Conservation (phyloP, 176 grass and related monocot species). For the Oryza longistaminata region DNA sequence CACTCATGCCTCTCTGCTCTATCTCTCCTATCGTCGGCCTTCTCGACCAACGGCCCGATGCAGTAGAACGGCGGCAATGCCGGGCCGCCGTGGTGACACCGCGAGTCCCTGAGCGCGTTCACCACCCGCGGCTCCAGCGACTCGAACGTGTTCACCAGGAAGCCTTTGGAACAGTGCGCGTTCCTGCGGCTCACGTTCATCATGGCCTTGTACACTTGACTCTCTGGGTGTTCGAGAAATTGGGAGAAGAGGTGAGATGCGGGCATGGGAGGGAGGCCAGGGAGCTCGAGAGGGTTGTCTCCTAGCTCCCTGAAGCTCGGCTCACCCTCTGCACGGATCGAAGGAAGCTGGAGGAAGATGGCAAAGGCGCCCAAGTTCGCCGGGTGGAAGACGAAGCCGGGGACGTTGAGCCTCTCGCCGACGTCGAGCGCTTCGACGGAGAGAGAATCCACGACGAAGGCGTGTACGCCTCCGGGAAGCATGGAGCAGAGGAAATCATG, state of each 20-base stretch:
- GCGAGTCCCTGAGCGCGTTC: slow-evolving; percentile 15
- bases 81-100: neutral
- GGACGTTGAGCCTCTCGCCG: slow-evolving; percentile 28
- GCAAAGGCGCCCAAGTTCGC: neutral
- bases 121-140: slow-evolving; percentile 26
- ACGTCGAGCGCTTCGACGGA: slow-evolving; percentile 39
- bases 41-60: slow-evolving; percentile 43
- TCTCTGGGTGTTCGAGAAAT: slow-evolving; percentile 17
- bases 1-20: slow-evolving; percentile 2
- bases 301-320: slow-evolving; percentile 27
- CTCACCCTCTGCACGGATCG: neutral
- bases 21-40: neutral
- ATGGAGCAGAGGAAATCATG: slow-evolving; percentile 34
- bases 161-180: neutral
- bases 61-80: slow-evolving; percentile 27
- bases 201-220: neutral
- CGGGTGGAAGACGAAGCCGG: slow-evolving; percentile 5
- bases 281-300: slow-evolving; percentile 30
- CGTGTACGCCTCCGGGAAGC: neutral
- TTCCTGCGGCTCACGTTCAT: neutral
- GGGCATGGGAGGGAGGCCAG: slow-evolving; percentile 42
- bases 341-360: neutral
- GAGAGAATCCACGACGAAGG: slow-evolving; percentile 43
- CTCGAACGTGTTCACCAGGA: slow-evolving; percentile 52
- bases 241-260: slow-evolving; percentile 10